Base-by-base conservation (phyloP, 805 yeast genomes). In the Clavispora vitiphila region DNA sequence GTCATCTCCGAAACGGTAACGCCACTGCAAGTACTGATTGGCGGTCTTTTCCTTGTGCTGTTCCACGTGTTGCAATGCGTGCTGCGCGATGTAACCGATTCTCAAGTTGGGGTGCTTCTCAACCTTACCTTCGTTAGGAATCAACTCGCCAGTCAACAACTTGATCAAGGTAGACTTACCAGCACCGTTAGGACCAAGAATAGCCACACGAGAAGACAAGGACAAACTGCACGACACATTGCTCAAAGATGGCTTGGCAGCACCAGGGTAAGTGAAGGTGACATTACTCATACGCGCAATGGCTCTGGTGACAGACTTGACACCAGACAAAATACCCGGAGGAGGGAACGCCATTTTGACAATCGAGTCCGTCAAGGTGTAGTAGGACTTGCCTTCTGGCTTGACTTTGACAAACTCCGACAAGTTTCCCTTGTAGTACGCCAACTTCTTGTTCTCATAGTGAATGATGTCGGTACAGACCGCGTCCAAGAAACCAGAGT, bases 271-370 rank as follows among this genome's bases (percentile, higher is more conserved):
- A 31, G 86, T 57, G 66, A 88, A 93, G 1, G 95, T 82, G 18
- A 90, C 96, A 62, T 86, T 74, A 24, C 82, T 58, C 83, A 93
- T 77, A 51, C 91, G 78, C 8, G 95, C 95, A 60, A 91, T 96
- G 43, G 98, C 86, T 62, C 96, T 81, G 5, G 98, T 89, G 62
- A 78, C 86, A 29, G 97, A 89, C 65, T 90, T 86, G 40, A 91
- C 97, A 66, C 99, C 99, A n/a, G 96, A 83, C 55, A 93, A 74
- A 51, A 93, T 84, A 56, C 99, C 99, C 45, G 98, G 97, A 8
- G 96, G 91, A 54, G 99, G 99, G 86, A 91, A 93, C 21, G 88
- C 88, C 97, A 91, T 91, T 68, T 90, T 86, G 43, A 91, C 93
- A 54, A 85, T 85, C 21, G 93, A 79, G 63, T 91, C 98, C 25